phyloP scores from a whole-genome alignment of 306 rosid genomes.

The Quercus parvula region DNA sequence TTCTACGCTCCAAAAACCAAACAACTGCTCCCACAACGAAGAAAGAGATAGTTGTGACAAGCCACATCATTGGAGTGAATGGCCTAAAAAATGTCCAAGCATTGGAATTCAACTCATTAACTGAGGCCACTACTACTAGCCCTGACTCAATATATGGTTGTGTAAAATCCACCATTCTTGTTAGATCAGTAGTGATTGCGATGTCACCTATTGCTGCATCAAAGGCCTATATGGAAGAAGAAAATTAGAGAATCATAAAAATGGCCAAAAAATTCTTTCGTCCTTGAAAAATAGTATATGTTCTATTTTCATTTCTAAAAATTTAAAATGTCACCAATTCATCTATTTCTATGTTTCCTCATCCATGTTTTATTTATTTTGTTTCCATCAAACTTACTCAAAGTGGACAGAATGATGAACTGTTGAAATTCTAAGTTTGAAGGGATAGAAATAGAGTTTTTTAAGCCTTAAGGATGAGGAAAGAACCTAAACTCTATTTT shows the following conservation, averaged over 20 bases:
- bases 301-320: no score
- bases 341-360: no score
- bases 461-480: no score
- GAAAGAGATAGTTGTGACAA: conserved; percentile 60
- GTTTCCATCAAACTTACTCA: no score
- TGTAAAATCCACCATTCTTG: conserved; percentile 85
- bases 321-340: no score
- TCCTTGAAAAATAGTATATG: no score
- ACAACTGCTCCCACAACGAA: conserved; percentile 67
- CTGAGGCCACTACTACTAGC: conserved; percentile 77
- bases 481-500: no score
- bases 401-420: no score
- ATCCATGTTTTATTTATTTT: no score
- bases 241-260: neutral
- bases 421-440: no score
- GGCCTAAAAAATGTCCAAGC: conserved; percentile 87
- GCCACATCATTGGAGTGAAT: conserved; percentile 74
- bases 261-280: rapidly evolving
- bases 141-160: conserved; percentile 87
- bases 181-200: conserved; percentile 72
- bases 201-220: conserved; percentile 90
- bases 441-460: no score
- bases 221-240: conserved; percentile 45
- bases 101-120: conserved; percentile 41
- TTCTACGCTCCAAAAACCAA: conserved; percentile 90